Percentiles rank a stretch among this genome's conserved stretches.
Evolutionary conservation across 1,139 yeast species (phyloP).

Genomic region (Hyphopichia wangnamkhiaoensis): DNA sequence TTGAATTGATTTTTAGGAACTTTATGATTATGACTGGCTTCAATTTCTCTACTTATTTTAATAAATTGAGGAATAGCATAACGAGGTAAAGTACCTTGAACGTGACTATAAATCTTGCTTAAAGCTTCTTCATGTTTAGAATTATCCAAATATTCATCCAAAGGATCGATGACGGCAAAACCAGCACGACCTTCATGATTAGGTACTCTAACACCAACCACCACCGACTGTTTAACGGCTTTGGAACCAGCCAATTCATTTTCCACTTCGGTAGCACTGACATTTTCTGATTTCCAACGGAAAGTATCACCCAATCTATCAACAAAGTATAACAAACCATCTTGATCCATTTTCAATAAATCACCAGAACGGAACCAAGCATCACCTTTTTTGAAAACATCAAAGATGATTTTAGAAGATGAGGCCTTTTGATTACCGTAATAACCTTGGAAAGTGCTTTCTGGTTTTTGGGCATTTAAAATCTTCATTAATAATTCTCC

Average conservation of each 20-base stretch:
- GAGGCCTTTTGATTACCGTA: slow-evolving; percentile 80
- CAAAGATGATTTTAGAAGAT: slow-evolving; percentile 65
- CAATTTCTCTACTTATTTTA: slow-evolving; percentile 61
- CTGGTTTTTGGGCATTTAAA: slow-evolving; percentile 60
- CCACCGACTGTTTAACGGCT: slow-evolving; percentile 67
- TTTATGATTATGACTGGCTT: slow-evolving; percentile 81
- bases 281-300: slow-evolving; percentile 97
- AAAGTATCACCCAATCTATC: slow-evolving; percentile 95
- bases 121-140: slow-evolving; percentile 30
- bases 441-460: slow-evolving; percentile 87
- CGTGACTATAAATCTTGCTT: slow-evolving; percentile 32
- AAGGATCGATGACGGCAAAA: slow-evolving; percentile 70
- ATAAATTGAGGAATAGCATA: slow-evolving; percentile 88
- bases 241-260: slow-evolving; percentile 61
- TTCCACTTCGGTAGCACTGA: slow-evolving; percentile 91
- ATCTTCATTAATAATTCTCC: slow-evolving; percentile 87
- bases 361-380: slow-evolving; percentile 94
- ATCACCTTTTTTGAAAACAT: slow-evolving; percentile 84
- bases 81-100: slow-evolving; percentile 61
- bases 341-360: slow-evolving; percentile 65
- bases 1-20: slow-evolving; percentile 77
- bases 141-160: slow-evolving; percentile 29
- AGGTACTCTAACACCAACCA: slow-evolving; percentile 87
- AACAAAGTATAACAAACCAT: slow-evolving; percentile 78
- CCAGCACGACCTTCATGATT: slow-evolving; percentile 96